Conservation (phyloP, 495 filamentous ascomycete species). For the Xylaria sp. region DNA sequence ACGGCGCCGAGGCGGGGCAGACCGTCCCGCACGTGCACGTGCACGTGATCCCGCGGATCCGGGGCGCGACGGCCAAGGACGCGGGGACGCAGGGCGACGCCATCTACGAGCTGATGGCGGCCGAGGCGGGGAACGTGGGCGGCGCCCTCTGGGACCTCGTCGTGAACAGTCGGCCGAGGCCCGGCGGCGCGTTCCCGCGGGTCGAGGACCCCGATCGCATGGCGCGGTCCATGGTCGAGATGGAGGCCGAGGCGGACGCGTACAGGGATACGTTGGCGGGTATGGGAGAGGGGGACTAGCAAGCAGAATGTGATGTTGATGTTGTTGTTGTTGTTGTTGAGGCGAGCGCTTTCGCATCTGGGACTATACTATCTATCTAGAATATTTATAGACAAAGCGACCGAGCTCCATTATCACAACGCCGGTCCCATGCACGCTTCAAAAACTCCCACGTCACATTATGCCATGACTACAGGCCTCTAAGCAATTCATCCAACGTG, state of each 20-base stretch:
- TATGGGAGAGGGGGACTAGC: constrained; percentile 37
- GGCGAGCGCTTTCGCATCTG: neutral
- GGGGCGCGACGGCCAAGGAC: constrained; percentile 49
- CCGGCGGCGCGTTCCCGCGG: constrained; percentile 55
- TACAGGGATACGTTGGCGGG: constrained; percentile 54
- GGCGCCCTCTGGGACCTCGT: constrained; percentile 58
- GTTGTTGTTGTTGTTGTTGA: too few relatives aligned
- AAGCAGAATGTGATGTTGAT: too few relatives aligned
- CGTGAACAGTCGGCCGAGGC: constrained; percentile 25
- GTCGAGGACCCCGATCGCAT: constrained; percentile 73
- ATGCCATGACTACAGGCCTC: constrained; percentile 55
- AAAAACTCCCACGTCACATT: neutral
- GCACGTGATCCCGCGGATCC: constrained; percentile 84
- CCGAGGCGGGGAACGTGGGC: constrained; percentile 84
- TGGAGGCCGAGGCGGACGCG: constrained; percentile 77
- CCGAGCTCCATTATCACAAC: constrained; percentile 15
- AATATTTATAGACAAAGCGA: constrained; percentile 12
- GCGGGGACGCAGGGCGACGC: constrained; percentile 59
- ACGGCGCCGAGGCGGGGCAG: constrained; percentile 88
- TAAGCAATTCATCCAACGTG: constrained; percentile 82
- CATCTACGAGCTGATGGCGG: constrained; percentile 84
- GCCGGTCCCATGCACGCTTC: constrained; percentile 23
- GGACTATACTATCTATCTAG: constrained; percentile 14
- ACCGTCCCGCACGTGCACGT: constrained; percentile 89
- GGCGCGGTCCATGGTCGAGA: constrained; percentile 74